Base-by-base conservation (phyloP, 495 filamentous ascomycete genomes). In the Annulohypoxylon stygium region DNA sequence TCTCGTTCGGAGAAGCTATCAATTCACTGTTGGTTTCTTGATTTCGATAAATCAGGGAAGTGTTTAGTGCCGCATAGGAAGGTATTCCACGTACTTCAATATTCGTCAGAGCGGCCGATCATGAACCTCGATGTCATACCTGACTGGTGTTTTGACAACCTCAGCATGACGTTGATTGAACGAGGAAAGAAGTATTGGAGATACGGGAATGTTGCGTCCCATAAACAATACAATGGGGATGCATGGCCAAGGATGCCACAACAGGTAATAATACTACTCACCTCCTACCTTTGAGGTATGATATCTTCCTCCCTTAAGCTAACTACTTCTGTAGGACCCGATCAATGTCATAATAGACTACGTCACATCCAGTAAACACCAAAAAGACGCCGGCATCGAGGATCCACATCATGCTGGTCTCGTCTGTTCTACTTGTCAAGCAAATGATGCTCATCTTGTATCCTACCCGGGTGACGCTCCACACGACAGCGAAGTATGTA, bases 1-100 rank as follows among this genome's bases (percentile, higher is more conserved):
- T 50, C 16, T 23, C 2, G 9, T 50, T 23, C 47, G 16, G 47
- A 20, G 10, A 23, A 23, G 4, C 20, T 50, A 5, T 0, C 8
- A 9, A 50, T 50, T 50, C 47, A 50, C 47, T 50, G 47, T 8
- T 50, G 47, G 16, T 50, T 50, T 50, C 47, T 50, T 50, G 47
- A 50, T 10, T 50, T 50, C 5, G 47, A 50, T 16, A 50, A 50
- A 3, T 26, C n/a, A 3, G 47, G 47, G 10, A 20, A 50, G 18
- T 50, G 47, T 20, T 16, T 50, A 25, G 47, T 50, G 4, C 47
- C 47, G 25, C 47, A 50, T 0, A 7, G 0, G 7, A 50, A 50
- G 18, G 18, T 11, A 18, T 50, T 50, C 16, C 2, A 25, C 47
- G 18, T 50, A 23, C 18, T 2, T 25, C 23, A 20, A 5, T 50